A percentile compares a stretch with the other conserved stretches of the same genome.
phyloP scores from a whole-genome alignment of 2,329 filamentous ascomycete species.

The Xylaria arbuscula region DNA sequence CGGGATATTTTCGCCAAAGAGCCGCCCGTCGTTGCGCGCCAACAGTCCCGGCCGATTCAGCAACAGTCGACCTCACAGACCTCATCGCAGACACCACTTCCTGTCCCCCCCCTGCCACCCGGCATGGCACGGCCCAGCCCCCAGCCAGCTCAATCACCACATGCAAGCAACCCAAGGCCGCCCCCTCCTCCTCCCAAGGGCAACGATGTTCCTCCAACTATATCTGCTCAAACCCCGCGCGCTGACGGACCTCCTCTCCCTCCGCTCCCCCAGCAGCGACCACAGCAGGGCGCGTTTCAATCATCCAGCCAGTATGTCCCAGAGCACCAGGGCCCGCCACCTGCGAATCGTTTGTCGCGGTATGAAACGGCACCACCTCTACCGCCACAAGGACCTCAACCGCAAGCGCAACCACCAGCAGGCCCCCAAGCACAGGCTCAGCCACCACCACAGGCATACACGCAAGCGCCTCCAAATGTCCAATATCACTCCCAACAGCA shows the following conservation, averaged over 20 bases:
- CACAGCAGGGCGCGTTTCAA: constrained; percentile 46
- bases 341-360: constrained; percentile 48
- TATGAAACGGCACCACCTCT: constrained; percentile 51
- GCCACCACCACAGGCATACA: constrained; percentile 43
- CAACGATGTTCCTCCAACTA: constrained; percentile 45
- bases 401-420: constrained; percentile 41
- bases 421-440: constrained; percentile 36
- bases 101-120: constrained; percentile 77
- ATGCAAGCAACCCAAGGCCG: constrained; percentile 51
- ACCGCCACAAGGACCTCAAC: constrained; percentile 47
- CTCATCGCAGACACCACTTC: constrained; percentile 66
- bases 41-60: constrained; percentile 60
- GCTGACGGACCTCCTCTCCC: constrained; percentile 50
- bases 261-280: constrained; percentile 51
- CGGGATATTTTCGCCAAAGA: constrained; percentile 93
- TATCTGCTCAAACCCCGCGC: constrained; percentile 51
- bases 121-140: constrained; percentile 64
- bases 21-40: constrained; percentile 85
- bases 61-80: constrained; percentile 46
- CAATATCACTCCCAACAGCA: constrained; percentile 45
- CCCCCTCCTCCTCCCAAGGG: constrained; percentile 68
- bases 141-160: constrained; percentile 51
- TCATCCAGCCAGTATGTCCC: constrained; percentile 45
- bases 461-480: constrained; percentile 46
- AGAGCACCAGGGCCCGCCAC: constrained; percentile 36